Percentiles rank a stretch among this genome's conserved stretches.
These are phyloP conservation scores for Blastobotrys apis DNA, from an alignment of 1,139 yeast genomes.

Conservation along the genomic window DNA sequence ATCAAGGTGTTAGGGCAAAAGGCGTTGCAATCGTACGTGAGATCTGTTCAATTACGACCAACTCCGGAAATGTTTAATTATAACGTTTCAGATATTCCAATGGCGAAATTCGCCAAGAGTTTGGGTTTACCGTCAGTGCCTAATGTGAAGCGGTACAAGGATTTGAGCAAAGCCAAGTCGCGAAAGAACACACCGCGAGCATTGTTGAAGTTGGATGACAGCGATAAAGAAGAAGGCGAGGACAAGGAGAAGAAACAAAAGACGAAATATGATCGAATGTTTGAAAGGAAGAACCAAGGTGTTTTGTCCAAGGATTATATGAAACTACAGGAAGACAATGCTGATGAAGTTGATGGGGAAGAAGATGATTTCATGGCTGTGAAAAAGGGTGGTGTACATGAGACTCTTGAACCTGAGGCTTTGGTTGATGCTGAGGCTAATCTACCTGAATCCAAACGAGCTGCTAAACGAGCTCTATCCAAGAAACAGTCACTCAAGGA, in stretches of 20 bases:
- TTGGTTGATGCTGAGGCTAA: conserved; percentile 13
- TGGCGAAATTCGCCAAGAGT: conserved; percentile 80
- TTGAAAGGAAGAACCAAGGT: conserved; percentile 89
- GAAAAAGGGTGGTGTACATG: conserved; percentile 72
- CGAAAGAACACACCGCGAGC: conserved; percentile 78
- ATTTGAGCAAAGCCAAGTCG: conserved; percentile 52
- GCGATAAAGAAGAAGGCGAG: conserved; percentile 46
- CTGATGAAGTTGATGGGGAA: conserved; percentile 43
- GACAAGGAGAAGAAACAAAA: conserved; percentile 49
- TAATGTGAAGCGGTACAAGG: conserved; percentile 61
- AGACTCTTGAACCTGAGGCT: conserved; percentile 62
- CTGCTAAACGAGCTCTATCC: conserved; percentile 82
- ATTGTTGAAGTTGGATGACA: conserved; percentile 57
- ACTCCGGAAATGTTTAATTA: conserved; percentile 71
- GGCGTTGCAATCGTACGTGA: conserved; percentile 86
- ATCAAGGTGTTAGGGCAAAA: conserved; percentile 91
- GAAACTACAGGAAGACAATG: conserved; percentile 44
- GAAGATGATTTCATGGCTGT: conserved; percentile 74
- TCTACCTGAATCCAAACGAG: conserved; percentile 72
- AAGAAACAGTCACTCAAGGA: conserved; percentile 65
- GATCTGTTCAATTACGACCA: conserved; percentile 79
- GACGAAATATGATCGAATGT: conserved; percentile 94
- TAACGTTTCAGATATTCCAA: conserved; percentile 66
- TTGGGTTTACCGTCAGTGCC: conserved; percentile 97
- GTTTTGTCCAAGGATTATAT: conserved; percentile 85